Base-by-base conservation (phyloP, 371 early-diverging fungal genomes). In the Entomophthora muscae region DNA sequence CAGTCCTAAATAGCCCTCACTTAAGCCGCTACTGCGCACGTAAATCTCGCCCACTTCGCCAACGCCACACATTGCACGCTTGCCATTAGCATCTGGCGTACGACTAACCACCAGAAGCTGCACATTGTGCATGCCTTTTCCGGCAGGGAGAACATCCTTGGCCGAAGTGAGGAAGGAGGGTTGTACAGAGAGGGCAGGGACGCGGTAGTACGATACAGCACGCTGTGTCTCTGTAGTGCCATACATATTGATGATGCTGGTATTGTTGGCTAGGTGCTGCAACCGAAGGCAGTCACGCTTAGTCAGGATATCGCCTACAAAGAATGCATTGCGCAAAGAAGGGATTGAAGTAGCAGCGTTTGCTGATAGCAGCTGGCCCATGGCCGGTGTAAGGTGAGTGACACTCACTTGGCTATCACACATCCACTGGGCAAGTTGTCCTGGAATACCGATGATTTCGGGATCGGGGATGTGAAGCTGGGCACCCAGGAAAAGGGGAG, bases 141-240 rank as follows among this genome's bases (percentile, higher is more conserved):
- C 98, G 13, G 97, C 98, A 3, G 97, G 91, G 72, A 98, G 91
- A 23, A 98, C 89, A 72, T 98, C 95, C 80, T 98, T 96, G 71
- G 90, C 84, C 21, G 88, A 78, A 23, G 77, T 76, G 66, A 98
- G 77, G 75, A 87, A 92, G 26, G 86, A 75, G 2, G 95, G 90
- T 61, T 88, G 83, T 10, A 66, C 69, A 0, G 82, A 69, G 3
- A 81, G 74, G 23, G 95, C 73, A 57, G 95, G 96, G 33, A 98
- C 88, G 24, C 77, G 71, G 63, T 84, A 87, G 73, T 89, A 93
- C 2, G 91, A 91, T 30, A 98, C 98, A 0, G 98, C 95, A 56
- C 98, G 88, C 75, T 98, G 98, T 5, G 97, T 98, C 76, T 98
- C 98, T 2, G 98, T 95, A 10, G 96, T 93, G 23, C 89, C 98